These are phyloP conservation scores for Hondaea fermentalgiana DNA, from an alignment of 108 stramenopile genomes.

Conservation along the genomic window DNA sequence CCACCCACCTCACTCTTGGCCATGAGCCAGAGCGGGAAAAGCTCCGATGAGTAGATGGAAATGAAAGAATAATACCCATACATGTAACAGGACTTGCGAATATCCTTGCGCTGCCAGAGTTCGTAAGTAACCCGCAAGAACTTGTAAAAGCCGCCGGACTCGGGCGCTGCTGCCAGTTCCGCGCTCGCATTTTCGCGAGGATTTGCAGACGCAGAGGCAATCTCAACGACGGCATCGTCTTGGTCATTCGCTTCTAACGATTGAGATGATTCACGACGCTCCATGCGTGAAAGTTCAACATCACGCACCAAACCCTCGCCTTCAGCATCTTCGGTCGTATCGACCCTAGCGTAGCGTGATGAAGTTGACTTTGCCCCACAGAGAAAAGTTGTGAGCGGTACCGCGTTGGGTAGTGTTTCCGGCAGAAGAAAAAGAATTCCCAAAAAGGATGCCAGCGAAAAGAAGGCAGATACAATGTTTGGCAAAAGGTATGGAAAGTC, in stretches of 20 bases:
- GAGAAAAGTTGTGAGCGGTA: not conserved
- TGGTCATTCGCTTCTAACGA: too few relatives aligned
- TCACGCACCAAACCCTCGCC: not conserved
- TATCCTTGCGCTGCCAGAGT: not conserved
- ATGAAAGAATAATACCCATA: not conserved
- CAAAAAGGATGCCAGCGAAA: conserved; percentile 17
- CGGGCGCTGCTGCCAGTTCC: not conserved
- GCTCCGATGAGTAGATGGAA: not conserved
- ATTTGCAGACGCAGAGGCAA: too few relatives aligned
- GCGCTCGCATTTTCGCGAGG: too few relatives aligned
- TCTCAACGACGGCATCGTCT: too few relatives aligned
- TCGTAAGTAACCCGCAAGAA: not conserved
- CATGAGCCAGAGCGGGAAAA: conserved; percentile 18
- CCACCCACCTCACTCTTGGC: not conserved
- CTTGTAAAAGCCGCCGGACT: not conserved
- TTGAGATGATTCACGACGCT: too few relatives aligned
- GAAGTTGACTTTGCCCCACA: not conserved
- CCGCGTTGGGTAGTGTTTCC: conserved; percentile 16
- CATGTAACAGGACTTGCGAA: not conserved
- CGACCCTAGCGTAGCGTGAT: too few relatives aligned
- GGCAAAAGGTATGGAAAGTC: conserved; percentile 33
- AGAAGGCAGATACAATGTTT: conserved; percentile 25
- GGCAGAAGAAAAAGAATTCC: conserved; percentile 23
- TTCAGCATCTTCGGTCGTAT: too few relatives aligned
- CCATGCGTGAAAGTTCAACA: too few relatives aligned